Conservation (phyloP, 2,329 filamentous ascomycete genomes). For the Cordyceps fumosorosea region DNA sequence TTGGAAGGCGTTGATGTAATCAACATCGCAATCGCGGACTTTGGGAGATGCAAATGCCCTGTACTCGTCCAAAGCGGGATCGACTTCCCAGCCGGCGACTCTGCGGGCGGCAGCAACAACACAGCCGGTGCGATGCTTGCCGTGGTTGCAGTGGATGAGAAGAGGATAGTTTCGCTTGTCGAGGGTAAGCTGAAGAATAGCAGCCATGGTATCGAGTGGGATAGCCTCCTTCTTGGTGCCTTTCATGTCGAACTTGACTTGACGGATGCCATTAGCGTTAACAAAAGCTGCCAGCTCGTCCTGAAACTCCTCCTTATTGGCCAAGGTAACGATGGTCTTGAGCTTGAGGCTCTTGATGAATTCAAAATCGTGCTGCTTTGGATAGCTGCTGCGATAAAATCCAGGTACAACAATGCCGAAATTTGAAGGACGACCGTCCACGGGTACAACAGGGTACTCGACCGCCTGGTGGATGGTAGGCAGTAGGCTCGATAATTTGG, state of each 20-base stretch:
- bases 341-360: slow-evolving; percentile 63
- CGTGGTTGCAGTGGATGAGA: slow-evolving; percentile 88
- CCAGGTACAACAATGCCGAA: slow-evolving; percentile 69
- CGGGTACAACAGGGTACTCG: slow-evolving; percentile 18
- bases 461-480: slow-evolving; percentile 2
- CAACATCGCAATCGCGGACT: slow-evolving; percentile 51
- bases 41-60: slow-evolving; percentile 56
- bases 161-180: slow-evolving; percentile 71
- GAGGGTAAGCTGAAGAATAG: slow-evolving; percentile 65
- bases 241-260: slow-evolving; percentile 69
- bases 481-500: neutral
- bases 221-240: slow-evolving; percentile 83
- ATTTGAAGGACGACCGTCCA: slow-evolving; percentile 51
- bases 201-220: slow-evolving; percentile 58
- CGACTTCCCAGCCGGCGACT: slow-evolving; percentile 58
- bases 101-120: slow-evolving; percentile 76
- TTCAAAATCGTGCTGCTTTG: slow-evolving; percentile 60
- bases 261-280: slow-evolving; percentile 57
- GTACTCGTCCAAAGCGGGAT: slow-evolving; percentile 67
- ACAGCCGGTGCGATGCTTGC: slow-evolving; percentile 88
- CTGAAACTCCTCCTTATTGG: slow-evolving; percentile 52
- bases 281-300: slow-evolving; percentile 56
- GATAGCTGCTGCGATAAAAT: slow-evolving; percentile 79
- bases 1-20: slow-evolving; percentile 50
- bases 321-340: slow-evolving; percentile 70